phyloP scores from a whole-genome alignment of 208 protist species.

The Acanthamoeba quina region DNA sequence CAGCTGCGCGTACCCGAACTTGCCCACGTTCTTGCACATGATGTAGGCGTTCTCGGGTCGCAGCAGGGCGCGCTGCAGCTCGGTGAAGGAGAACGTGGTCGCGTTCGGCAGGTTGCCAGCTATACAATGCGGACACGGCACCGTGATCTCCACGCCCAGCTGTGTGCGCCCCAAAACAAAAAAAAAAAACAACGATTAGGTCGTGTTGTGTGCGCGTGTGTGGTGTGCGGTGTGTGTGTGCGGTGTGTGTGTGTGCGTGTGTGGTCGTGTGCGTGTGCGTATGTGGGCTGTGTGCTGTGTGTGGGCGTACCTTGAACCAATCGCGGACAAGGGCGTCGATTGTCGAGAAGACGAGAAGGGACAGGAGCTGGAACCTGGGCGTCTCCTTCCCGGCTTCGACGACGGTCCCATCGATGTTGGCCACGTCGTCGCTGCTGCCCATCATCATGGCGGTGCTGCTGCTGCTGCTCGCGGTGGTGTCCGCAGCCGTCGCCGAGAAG shows the following conservation, averaged over 20 bases:
- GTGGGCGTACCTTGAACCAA: conserved; percentile 13
- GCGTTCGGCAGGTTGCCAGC: conserved; percentile 12
- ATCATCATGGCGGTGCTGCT: no score
- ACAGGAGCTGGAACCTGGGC: conserved; percentile 43
- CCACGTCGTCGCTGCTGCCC: not conserved
- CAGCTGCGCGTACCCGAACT: conserved; percentile 21
- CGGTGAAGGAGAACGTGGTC: conserved; percentile 47
- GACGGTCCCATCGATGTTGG: not conserved
- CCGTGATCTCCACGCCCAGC: conserved; percentile 5
- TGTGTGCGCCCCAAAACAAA: not conserved
- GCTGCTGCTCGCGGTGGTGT: not conserved
- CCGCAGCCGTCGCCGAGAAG: no score
- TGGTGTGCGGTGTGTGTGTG: not conserved
- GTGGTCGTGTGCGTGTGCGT: no score
- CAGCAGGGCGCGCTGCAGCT: conserved; percentile 30
- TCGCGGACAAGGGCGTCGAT: conserved; percentile 35
- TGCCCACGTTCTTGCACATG: conserved; percentile 46
- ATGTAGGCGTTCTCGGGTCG: conserved; percentile 38
- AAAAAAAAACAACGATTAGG: not conserved
- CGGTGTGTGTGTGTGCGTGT: no score
- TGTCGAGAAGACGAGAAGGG: conserved; percentile 39
- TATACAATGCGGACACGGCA: conserved; percentile 46
- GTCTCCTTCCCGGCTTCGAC: not conserved
- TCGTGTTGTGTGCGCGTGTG: no score
- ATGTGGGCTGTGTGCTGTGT: no score